Evolutionary conservation across 805 yeast genomes (phyloP).

Genomic region (Wickerhamomyces rabaulensis): DNA sequence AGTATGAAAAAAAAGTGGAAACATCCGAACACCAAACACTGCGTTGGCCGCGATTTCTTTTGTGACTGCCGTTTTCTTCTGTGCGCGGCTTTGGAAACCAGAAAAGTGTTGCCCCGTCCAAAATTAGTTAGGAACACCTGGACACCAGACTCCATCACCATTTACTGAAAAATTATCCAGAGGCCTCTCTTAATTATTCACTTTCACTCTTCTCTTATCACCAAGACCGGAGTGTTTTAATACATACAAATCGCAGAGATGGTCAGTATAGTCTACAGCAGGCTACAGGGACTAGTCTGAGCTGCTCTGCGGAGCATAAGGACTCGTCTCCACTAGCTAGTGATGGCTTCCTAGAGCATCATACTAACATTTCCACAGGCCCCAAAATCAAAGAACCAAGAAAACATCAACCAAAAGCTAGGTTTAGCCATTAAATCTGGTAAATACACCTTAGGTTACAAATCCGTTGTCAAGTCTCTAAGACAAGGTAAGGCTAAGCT

Average conservation of each 20-base stretch:
- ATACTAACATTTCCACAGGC: slow-evolving; percentile 60
- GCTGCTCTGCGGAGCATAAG: background rate
- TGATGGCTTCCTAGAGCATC: background rate
- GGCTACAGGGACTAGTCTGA: background rate
- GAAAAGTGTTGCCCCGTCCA: background rate
- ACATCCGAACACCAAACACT: slow-evolving; percentile 6
- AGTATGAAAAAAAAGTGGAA: background rate
- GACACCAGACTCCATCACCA: slow-evolving; percentile 1
- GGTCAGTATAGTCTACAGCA: slow-evolving; percentile 63
- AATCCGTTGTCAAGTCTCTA: slow-evolving; percentile 95
- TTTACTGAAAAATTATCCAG: background rate
- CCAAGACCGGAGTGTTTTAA: slow-evolving; percentile 88
- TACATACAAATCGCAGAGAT: slow-evolving; percentile 78
- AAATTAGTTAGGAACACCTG: background rate
- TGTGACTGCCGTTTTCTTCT: background rate
- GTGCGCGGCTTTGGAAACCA: background rate
- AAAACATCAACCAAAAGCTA: slow-evolving; percentile 95
- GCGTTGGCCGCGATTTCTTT: background rate
- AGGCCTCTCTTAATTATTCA: background rate
- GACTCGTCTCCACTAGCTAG: background rate
- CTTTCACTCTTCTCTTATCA: slow-evolving; percentile 12
- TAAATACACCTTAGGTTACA: slow-evolving; percentile 99
- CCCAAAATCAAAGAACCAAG: slow-evolving; percentile 88
- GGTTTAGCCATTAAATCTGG: slow-evolving; percentile 98
- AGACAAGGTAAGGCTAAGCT: slow-evolving; percentile 99